These are phyloP conservation scores for Neurospora cerealis DNA, from an alignment of 495 filamentous ascomycete genomes.

Conservation along the genomic window DNA sequence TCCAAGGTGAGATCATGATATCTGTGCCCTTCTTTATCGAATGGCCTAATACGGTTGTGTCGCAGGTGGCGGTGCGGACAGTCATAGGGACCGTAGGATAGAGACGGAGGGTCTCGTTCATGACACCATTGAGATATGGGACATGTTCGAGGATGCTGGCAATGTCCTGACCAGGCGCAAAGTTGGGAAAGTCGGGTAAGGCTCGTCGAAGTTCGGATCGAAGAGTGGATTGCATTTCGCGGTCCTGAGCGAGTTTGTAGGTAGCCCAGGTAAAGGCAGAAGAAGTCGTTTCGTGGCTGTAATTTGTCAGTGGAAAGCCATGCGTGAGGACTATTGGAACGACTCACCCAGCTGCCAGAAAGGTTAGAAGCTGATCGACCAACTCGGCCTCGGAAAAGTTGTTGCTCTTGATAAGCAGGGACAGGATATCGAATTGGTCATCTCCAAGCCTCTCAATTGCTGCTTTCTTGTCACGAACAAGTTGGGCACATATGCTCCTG, in stretches of 20 bases:
- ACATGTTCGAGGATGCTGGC: constrained; percentile 37
- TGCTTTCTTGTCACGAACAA: constrained; percentile 56
- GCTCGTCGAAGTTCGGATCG: constrained; percentile 41
- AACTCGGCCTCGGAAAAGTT: constrained; percentile 68
- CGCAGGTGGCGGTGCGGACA: constrained; percentile 43
- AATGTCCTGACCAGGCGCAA: constrained; percentile 30
- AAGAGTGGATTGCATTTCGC: constrained; percentile 33
- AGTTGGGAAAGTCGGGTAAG: constrained; percentile 44
- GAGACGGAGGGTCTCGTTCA: constrained; percentile 32
- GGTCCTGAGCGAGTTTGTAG: constrained; percentile 35
- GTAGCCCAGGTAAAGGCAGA: constrained; percentile 42
- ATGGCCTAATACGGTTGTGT: constrained; percentile 5
- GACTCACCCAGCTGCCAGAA: constrained; percentile 53
- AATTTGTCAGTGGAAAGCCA: not conserved
- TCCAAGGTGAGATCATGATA: constrained; percentile 6
- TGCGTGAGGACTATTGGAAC: not conserved
- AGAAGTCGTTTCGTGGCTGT: constrained; percentile 61
- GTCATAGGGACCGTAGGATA: constrained; percentile 43
- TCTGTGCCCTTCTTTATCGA: constrained; percentile 11
- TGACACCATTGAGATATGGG: constrained; percentile 40
- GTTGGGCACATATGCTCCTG: constrained; percentile 46
- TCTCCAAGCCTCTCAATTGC: constrained; percentile 41
- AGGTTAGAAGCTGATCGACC: constrained; percentile 83
- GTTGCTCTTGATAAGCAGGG: constrained; percentile 62
- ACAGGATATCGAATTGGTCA: constrained; percentile 63